Percentiles rank a stretch among this genome's conserved stretches.
phyloP scores from a whole-genome alignment of 2,329 filamentous ascomycete genomes.

The Penicillium brasilianum region DNA sequence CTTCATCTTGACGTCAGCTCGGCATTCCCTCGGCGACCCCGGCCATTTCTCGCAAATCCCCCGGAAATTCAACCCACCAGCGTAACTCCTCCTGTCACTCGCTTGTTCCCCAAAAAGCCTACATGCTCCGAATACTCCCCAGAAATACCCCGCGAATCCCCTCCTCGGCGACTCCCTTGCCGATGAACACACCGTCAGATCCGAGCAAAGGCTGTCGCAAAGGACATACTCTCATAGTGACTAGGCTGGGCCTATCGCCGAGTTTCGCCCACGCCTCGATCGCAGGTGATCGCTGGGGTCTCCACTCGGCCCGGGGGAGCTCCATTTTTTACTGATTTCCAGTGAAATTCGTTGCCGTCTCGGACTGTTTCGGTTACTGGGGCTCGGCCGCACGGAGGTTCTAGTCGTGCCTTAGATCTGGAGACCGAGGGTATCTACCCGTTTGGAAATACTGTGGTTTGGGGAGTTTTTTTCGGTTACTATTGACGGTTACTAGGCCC shows the following conservation, averaged over 20 bases:
- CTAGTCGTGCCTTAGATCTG: slow-evolving; percentile 7
- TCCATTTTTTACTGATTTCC: slow-evolving; percentile 5
- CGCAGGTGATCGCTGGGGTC: neutral
- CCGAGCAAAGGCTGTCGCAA: neutral
- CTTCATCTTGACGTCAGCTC: slow-evolving; percentile 35
- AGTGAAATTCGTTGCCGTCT: slow-evolving; percentile 24
- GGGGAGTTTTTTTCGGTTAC: neutral
- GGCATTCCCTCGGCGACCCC: slow-evolving; percentile 31
- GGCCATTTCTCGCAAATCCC: slow-evolving; percentile 16
- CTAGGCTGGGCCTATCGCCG: neutral
- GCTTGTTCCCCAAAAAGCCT: neutral
- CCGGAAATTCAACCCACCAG: neutral
- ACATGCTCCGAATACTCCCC: neutral
- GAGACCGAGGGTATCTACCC: slow-evolving; percentile 3
- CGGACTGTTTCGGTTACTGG: slow-evolving; percentile 41
- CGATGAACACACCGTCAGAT: neutral
- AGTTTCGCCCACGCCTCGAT: slow-evolving; percentile 3
- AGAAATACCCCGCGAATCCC: neutral
- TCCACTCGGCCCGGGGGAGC: slow-evolving; percentile 21
- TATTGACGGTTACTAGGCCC: neutral
- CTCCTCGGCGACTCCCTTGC: neutral
- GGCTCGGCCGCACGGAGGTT: slow-evolving; percentile 44
- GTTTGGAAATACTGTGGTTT: neutral
- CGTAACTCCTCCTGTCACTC: neutral
- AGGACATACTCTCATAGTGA: no score